phyloP scores from a whole-genome alignment of 208 protist species.

The Blastocrithidia nonstop region DNA sequence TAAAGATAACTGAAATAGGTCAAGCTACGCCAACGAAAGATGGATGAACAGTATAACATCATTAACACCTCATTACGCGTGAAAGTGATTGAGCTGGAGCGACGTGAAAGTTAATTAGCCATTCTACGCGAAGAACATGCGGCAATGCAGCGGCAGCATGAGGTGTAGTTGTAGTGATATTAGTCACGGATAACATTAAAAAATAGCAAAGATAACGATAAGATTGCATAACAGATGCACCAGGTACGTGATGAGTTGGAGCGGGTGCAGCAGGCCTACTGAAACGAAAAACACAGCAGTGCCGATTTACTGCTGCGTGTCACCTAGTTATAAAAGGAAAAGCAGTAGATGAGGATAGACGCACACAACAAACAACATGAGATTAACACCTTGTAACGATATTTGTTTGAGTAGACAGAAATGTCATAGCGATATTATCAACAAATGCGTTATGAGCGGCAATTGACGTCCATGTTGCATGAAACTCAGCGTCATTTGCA shows the following conservation, averaged over 20 bases:
- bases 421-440: constrained; percentile 50
- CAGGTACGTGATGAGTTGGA: constrained; percentile 18
- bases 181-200: too few relatives aligned
- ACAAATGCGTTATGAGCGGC: constrained; percentile 34
- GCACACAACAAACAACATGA: constrained; percentile 12
- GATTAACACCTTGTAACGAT: constrained; percentile 42
- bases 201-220: constrained; percentile 12
- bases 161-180: too few relatives aligned
- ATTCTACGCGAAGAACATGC: too few relatives aligned
- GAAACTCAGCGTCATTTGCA: constrained; percentile 14
- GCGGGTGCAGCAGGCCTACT: constrained; percentile 30
- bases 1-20: too few relatives aligned
- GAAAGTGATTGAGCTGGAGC: too few relatives aligned
- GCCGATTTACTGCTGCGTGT: constrained; percentile 51
- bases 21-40: too few relatives aligned
- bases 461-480: constrained; percentile 13
- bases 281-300: constrained; percentile 58
- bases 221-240: background rate
- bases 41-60: too few relatives aligned
- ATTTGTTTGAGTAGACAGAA: constrained; percentile 65
- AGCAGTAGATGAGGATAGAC: constrained; percentile 15
- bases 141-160: too few relatives aligned
- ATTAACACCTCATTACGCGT: too few relatives aligned
- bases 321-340: constrained; percentile 28
- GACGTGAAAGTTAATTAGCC: too few relatives aligned